Conservation (phyloP, 2,329 filamentous ascomycete species). For the Peltaster fructicola region DNA sequence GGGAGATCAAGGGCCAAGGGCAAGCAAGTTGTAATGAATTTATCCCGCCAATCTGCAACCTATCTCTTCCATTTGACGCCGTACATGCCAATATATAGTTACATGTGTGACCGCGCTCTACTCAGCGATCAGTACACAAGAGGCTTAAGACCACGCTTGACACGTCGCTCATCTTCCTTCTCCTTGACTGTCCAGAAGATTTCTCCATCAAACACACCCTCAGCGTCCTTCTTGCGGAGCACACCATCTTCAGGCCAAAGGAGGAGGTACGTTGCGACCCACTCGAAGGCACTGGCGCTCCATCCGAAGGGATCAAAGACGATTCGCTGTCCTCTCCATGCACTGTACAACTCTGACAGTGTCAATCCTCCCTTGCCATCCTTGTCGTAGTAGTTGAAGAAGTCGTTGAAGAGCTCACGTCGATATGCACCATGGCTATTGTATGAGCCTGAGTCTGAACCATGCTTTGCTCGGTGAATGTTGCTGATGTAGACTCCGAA, state of each 20-base stretch:
- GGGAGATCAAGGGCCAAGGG: constrained; percentile 9
- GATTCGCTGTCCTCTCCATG: constrained; percentile 26
- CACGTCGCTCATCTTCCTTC: too few relatives aligned
- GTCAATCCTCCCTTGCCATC: constrained; percentile 23
- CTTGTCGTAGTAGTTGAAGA: constrained; percentile 29
- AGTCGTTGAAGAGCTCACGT: constrained; percentile 30
- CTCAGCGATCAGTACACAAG: too few relatives aligned
- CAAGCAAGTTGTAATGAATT: constrained; percentile 13
- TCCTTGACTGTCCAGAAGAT: too few relatives aligned
- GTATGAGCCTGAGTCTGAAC: constrained; percentile 25
- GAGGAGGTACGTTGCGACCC: constrained; percentile 34
- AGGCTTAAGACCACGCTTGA: too few relatives aligned
- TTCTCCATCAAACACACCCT: constrained; percentile 35
- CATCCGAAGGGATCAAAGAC: constrained; percentile 29
- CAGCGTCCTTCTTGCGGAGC: constrained; percentile 39
- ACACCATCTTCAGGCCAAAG: constrained; percentile 38
- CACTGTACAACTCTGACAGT: constrained; percentile 20
- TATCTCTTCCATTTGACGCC: too few relatives aligned
- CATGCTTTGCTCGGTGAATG: constrained; percentile 27
- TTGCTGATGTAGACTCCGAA: constrained; percentile 25
- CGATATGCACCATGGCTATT: constrained; percentile 29
- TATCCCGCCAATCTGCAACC: too few relatives aligned
- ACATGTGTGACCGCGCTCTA: too few relatives aligned
- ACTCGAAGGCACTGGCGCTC: constrained; percentile 29
- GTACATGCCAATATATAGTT: too few relatives aligned